These are phyloP conservation scores for Oidium heveae DNA, from an alignment of 2,329 filamentous ascomycete genomes.

Conservation along the genomic window DNA sequence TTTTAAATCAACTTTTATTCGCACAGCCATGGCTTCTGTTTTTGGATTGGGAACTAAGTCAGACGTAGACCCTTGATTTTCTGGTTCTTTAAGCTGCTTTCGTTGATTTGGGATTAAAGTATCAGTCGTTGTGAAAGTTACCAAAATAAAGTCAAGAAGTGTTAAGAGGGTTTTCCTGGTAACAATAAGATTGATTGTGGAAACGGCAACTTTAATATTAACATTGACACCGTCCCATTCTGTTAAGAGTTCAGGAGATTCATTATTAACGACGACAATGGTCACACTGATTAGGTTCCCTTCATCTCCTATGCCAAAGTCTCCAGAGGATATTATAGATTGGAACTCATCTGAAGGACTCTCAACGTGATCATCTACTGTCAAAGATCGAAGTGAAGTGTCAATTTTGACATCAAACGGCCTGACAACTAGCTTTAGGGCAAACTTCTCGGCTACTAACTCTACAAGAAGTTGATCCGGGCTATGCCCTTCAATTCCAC, in stretches of 20 bases:
- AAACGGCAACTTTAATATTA: slow-evolving; percentile 73
- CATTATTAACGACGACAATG: slow-evolving; percentile 67
- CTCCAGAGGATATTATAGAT: slow-evolving; percentile 77
- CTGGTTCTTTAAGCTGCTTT: slow-evolving; percentile 14
- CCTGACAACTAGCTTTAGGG: slow-evolving; percentile 65
- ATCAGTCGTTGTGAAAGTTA: slow-evolving; percentile 56
- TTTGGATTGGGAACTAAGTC: slow-evolving; percentile 3
- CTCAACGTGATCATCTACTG: slow-evolving; percentile 84
- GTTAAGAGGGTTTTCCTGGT: slow-evolving; percentile 83
- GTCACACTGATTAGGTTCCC: slow-evolving; percentile 71
- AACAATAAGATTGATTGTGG: slow-evolving; percentile 87
- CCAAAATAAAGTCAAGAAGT: slow-evolving; percentile 73
- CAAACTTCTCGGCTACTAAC: slow-evolving; percentile 70
- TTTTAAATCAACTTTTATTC: slow-evolving; percentile 81
- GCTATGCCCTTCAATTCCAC: slow-evolving; percentile 51
- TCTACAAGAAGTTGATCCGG: slow-evolving; percentile 71
- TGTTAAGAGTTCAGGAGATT: slow-evolving; percentile 79
- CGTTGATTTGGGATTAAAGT: slow-evolving; percentile 17
- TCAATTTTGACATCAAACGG: slow-evolving; percentile 86
- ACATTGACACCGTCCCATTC: slow-evolving; percentile 85
- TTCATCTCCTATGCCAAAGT: slow-evolving; percentile 46
- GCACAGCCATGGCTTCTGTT: slow-evolving; percentile 26
- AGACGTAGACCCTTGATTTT: slow-evolving; percentile 15
- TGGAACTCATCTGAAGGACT: slow-evolving; percentile 78
- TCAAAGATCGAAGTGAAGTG: slow-evolving; percentile 64